A percentile compares a stretch with the other conserved stretches of the same genome.
phyloP scores from a whole-genome alignment of 768 basidiomycete species.

The Neoboletus magnificus region DNA sequence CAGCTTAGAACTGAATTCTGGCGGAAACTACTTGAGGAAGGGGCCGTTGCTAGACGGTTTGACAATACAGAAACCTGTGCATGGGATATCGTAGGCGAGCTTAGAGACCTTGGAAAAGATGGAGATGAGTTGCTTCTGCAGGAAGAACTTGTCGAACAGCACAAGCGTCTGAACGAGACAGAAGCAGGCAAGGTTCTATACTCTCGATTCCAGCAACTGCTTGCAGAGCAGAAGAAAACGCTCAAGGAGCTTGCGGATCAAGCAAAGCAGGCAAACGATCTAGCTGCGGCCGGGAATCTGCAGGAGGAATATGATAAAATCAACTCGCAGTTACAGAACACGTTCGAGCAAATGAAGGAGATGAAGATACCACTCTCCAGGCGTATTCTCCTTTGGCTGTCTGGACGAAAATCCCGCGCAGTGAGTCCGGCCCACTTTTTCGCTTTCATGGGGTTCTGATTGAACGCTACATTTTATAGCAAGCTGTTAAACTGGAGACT shows the following conservation, averaged over 20 bases:
- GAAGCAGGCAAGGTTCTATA: constrained; percentile 19
- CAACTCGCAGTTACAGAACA: constrained; percentile 9
- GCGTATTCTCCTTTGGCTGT: constrained; percentile 7
- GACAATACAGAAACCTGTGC: background rate
- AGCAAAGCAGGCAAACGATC: constrained; percentile 12
- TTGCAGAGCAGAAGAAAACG: constrained; percentile 12
- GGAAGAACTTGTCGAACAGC: constrained; percentile 16
- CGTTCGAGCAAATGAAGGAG: constrained; percentile 19
- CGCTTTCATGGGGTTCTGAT: background rate
- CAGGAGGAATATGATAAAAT: background rate
- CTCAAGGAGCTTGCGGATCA: constrained; percentile 17
- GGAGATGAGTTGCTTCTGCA: constrained; percentile 13
- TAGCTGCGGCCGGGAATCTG: constrained; percentile 4
- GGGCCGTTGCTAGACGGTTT: constrained; percentile 2
- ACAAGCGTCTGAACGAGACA: constrained; percentile 19
- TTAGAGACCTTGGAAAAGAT: background rate
- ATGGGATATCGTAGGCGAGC: background rate
- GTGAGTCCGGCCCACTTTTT: background rate
- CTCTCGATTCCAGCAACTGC: constrained; percentile 14
- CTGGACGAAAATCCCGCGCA: constrained; percentile 3
- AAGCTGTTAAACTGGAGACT: background rate
- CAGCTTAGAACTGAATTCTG: constrained; percentile 30
- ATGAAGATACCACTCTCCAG: constrained; percentile 17
- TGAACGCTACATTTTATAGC: background rate
- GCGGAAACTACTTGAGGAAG: background rate